A percentile compares a stretch with the other conserved stretches of the same genome.
phyloP scores from a whole-genome alignment of 2,329 filamentous ascomycete genomes.

The Mycocentrospora acerina region DNA sequence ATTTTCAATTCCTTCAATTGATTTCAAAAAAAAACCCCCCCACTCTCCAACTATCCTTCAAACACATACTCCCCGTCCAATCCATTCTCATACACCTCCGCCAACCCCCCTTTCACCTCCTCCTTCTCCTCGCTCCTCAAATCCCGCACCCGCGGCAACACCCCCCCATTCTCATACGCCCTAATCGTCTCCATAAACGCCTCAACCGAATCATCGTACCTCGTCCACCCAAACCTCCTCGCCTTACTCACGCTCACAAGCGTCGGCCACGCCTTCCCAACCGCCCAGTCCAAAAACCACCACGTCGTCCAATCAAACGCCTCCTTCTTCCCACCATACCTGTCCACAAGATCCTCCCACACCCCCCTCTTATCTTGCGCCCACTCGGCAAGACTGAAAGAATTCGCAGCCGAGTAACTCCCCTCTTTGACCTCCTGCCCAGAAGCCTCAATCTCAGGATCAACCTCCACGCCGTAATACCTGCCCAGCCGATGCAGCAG shows the following conservation, averaged over 20 bases:
- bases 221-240: too few relatives aligned
- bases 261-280: constrained; percentile 1
- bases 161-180: too few relatives aligned
- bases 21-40: too few relatives aligned
- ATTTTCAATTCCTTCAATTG: too few relatives aligned
- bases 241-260: not conserved
- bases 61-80: too few relatives aligned
- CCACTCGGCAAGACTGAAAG: constrained; percentile 2
- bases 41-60: too few relatives aligned
- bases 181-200: too few relatives aligned
- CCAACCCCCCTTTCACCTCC: too few relatives aligned
- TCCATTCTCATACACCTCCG: too few relatives aligned
- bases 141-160: too few relatives aligned
- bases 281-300: constrained; percentile 5
- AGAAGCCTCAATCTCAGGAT: not conserved
- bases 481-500: not conserved
- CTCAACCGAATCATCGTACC: too few relatives aligned
- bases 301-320: constrained; percentile 8
- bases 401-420: not conserved
- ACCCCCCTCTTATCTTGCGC: constrained; percentile 1
- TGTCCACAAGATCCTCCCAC: constrained; percentile 1
- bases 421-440: not conserved
- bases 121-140: too few relatives aligned
- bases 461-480: not conserved
- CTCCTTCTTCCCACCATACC: constrained; percentile 5